Evolutionary conservation across 306 rosid species (phyloP), one percentile per base, ranked within the genome.

Genomic region (Bauhinia variegata): DNA sequence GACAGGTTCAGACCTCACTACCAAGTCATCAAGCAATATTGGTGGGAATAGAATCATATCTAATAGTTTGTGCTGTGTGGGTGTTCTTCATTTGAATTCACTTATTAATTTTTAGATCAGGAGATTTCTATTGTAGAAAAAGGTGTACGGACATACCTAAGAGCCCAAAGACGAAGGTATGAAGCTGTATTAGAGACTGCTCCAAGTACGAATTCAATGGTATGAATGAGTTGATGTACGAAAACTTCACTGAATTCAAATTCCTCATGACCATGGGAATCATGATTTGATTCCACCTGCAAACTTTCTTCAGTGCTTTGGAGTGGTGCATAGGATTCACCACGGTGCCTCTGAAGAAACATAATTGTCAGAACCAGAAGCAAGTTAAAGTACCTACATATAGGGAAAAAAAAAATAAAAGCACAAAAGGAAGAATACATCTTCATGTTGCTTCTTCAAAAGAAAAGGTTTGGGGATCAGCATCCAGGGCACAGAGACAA

Each of bases 401-500:
- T 10, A 71, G 46, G 42, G 10, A 13, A 39, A 18, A 56, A 54
- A 32, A 0, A 7, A 23, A 43, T 42, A 17, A 38, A 60, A 55
- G 59, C 62, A 43, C 50, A 62, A 36, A 59, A 43, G 58, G 54
- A 37, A 77, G 67, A 82, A 72, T 84, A 95, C 99, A 57, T 77
- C 86, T 83, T 90, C 73, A 39, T 88, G 86, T 73, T 95, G 99
- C 77, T 68, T 90, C 92, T 88, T 95, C 89, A 95, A 80, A 54
- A 95, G 84, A 75, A 95, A 89, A 61, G 99, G 99, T 79, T 95
- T 95, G 38, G 99, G 99, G 60, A 95, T 60, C 53, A 95, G 90
- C 99, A 95, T 95, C 99, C 99, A 95, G 69, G 99, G 99, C 37
- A 95, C 99, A 58, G 97, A 68, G 37, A 95, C 82, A 68, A 87